Evolutionary conservation across 2,329 filamentous ascomycete species (phyloP), one percentile per base, ranked within the genome.

Genomic region (Diaporthe vaccinii): DNA sequence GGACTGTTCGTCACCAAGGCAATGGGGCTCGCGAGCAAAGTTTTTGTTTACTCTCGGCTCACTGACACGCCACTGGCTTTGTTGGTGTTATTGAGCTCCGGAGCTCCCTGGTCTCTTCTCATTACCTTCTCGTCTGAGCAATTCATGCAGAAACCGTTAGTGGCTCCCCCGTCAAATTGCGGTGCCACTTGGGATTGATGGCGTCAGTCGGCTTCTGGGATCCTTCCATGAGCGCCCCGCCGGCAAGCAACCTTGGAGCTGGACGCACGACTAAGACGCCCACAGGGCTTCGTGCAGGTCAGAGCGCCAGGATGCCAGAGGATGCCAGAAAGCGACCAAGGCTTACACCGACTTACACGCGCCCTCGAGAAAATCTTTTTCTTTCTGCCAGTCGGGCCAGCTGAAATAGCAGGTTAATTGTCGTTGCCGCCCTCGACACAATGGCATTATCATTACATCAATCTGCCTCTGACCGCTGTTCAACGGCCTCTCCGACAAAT

Each of bases 91-190:
- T 67, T 75, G 53, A 34, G 41, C 62, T 76, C 69, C 46, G 68
- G 69, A 67, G 69, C 55, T 74, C 62, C 55, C 58, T 55, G 65
- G 65, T 51, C 65, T 55, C 34, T 53, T 36, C 65, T 65, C 65
- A 61, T 70, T 76, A 73, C 67, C 49, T 73, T 70, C 70, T 58
- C 49, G 74, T 74, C 67, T 73, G 74, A 72, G 58, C 65, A 73
- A 58, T 76, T 78, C 73, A 78, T 78, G 78, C 77, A 55, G 51
- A 57, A 62, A 41, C 55, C 76, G 55, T 76, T 77, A 79, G 77
- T 79, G 78, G 77, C 77, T 72, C 62, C 57, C 67, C 41, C 49
- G 61, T 67, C 69, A 79, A 78, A 79, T 79, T 78, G 74, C 77
- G 76, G 77, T 72, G 76, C 78, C 78, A 77, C 78, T 73, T 74